These are phyloP conservation scores for Acacia confusa DNA, from an alignment of 306 rosid genomes.

Conservation along the genomic window DNA sequence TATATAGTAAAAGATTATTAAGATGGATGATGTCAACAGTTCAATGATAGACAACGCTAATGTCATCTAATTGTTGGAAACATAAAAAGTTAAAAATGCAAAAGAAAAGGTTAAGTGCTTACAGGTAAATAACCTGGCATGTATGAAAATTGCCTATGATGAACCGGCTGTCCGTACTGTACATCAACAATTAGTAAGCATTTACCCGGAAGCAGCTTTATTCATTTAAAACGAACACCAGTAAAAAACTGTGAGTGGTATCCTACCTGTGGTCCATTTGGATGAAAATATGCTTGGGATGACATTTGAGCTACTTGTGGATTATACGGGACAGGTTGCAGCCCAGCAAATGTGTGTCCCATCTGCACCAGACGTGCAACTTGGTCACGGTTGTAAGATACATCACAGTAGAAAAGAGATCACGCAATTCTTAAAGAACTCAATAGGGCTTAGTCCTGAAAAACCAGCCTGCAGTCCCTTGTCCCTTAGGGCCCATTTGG, in stretches of 20 bases:
- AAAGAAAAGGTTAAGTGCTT: conserved; percentile 44
- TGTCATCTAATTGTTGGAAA: conserved; percentile 19
- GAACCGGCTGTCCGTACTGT: conserved; percentile 86
- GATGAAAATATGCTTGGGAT: conserved; percentile 74
- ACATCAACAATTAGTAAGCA: conserved; percentile 32
- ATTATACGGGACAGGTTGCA: conserved; percentile 72
- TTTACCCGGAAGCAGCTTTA: conserved; percentile 23
- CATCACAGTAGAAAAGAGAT: conserved; percentile 13
- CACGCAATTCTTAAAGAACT: neutral
- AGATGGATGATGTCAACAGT: conserved; percentile 7
- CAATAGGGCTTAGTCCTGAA: neutral
- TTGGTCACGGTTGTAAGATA: conserved; percentile 14
- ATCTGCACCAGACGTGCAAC: conserved; percentile 53
- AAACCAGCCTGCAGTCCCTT: neutral
- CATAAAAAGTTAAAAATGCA: neutral
- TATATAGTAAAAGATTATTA: neutral
- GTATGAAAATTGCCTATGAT: conserved; percentile 77
- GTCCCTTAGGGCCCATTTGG: neutral
- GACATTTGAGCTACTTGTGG: conserved; percentile 76
- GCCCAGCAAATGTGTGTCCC: conserved; percentile 73
- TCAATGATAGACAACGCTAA: neutral
- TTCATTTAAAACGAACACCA: conserved; percentile 3
- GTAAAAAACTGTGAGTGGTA: conserved; percentile 23
- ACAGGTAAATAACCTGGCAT: conserved; percentile 83
- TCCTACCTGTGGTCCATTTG: conserved; percentile 88